Evolutionary conservation across 768 basidiomycete genomes (phyloP).

Genomic region (Xerocomellus intermedius): DNA sequence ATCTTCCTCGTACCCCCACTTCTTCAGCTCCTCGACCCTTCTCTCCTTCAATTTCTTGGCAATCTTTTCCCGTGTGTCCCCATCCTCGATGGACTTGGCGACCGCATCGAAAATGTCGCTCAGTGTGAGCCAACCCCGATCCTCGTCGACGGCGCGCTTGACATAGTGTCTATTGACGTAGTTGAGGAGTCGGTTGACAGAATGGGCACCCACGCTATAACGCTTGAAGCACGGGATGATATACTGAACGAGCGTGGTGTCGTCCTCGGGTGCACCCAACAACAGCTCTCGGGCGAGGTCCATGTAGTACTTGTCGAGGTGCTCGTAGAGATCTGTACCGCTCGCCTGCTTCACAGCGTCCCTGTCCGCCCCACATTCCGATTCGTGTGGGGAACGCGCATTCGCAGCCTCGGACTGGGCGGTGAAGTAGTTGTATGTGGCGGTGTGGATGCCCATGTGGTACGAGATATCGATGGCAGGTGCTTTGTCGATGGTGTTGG

Average conservation of each 20-base stretch:
- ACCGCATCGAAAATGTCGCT: constrained; percentile 63
- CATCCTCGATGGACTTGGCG: constrained; percentile 49
- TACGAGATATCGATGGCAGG: constrained; percentile 70
- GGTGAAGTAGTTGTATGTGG: constrained; percentile 80
- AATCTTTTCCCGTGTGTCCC: constrained; percentile 59
- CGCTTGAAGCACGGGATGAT: constrained; percentile 71
- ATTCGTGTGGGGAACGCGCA: constrained; percentile 13
- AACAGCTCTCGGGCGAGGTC: constrained; percentile 60
- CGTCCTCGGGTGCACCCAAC: constrained; percentile 64
- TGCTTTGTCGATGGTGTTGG: constrained; percentile 56
- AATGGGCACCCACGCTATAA: constrained; percentile 62
- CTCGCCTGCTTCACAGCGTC: constrained; percentile 35
- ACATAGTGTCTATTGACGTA: constrained; percentile 73
- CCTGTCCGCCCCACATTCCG: constrained; percentile 24
- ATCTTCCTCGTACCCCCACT: constrained; percentile 66
- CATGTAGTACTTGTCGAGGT: constrained; percentile 69
- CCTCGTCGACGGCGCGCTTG: constrained; percentile 75
- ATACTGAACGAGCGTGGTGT: constrained; percentile 64
- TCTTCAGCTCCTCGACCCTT: constrained; percentile 58
- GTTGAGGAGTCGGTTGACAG: constrained; percentile 70
- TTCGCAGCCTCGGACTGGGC: constrained; percentile 51
- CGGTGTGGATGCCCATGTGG: constrained; percentile 76
- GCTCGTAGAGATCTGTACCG: constrained; percentile 70
- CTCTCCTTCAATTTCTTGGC: constrained; percentile 58
- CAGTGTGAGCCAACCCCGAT: constrained; percentile 73